A percentile compares a stretch with the other conserved stretches of the same genome.
phyloP scores from a whole-genome alignment of 2,329 filamentous ascomycete species.

The Trichoderma sp. region DNA sequence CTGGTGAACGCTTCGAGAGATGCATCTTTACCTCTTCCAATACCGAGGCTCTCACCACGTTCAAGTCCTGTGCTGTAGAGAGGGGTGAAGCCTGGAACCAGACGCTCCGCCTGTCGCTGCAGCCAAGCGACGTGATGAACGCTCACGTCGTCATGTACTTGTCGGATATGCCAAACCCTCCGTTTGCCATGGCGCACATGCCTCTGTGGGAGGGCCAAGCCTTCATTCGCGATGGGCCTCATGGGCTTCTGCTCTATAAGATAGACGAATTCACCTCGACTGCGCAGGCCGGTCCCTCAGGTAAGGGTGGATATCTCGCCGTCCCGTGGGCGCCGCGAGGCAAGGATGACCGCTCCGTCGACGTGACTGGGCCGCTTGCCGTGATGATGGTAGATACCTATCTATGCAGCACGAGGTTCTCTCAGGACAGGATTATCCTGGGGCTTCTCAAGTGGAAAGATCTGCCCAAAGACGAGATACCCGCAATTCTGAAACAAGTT shows the following conservation, averaged over 20 bases:
- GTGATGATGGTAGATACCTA: conserved; percentile 79
- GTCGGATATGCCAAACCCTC: conserved; percentile 80
- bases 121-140: conserved; percentile 75
- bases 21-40: conserved; percentile 90
- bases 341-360: conserved; percentile 68
- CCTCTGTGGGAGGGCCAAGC: conserved; percentile 91
- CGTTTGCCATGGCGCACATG: conserved; percentile 90
- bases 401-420: conserved; percentile 92
- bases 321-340: conserved; percentile 76
- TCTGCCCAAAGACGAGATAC: conserved; percentile 68
- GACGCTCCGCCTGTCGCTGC: conserved; percentile 78
- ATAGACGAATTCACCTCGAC: conserved; percentile 88
- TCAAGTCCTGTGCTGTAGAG: conserved; percentile 81
- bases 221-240: conserved; percentile 82
- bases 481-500: conserved; percentile 75
- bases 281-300: conserved; percentile 60
- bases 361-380: conserved; percentile 78
- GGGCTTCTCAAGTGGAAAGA: conserved; percentile 87
- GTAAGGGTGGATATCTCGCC: conserved; percentile 83
- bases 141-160: conserved; percentile 89
- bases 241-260: conserved; percentile 81
- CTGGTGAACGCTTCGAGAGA: conserved; percentile 80
- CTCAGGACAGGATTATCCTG: conserved; percentile 84
- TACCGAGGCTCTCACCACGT: conserved; percentile 74
- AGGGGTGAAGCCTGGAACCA: conserved; percentile 84